Percentiles rank a stretch among this genome's conserved stretches.
These are phyloP conservation scores for Tetrapisispora phaffii DNA, from an alignment of 805 yeast species.

Conservation along the genomic window DNA sequence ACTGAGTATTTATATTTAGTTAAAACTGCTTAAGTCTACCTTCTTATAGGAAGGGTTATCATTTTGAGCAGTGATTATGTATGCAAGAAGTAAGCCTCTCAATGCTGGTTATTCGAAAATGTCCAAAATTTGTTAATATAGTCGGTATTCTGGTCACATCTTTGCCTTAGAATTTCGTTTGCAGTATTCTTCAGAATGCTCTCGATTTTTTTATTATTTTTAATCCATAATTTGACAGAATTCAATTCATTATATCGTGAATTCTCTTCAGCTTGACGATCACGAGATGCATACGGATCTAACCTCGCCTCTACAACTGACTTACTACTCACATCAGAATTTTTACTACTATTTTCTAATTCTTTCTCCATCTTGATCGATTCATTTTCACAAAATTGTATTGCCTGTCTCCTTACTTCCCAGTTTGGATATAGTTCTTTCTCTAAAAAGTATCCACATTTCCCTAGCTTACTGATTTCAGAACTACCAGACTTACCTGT, in stretches of 20 bases:
- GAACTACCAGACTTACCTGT: constrained; percentile 1
- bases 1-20: neutral
- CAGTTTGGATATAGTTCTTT: constrained; percentile 38
- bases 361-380: constrained; percentile 25
- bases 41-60: neutral
- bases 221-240: constrained; percentile 29
- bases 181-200: constrained; percentile 32
- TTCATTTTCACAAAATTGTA: constrained; percentile 35
- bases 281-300: constrained; percentile 44
- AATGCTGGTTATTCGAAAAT: neutral
- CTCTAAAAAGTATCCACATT: constrained; percentile 31
- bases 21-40: too few relatives aligned
- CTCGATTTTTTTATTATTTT: constrained; percentile 36
- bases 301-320: constrained; percentile 26
- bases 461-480: constrained; percentile 2
- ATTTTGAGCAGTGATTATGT: too few relatives aligned
- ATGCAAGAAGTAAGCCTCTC: neutral
- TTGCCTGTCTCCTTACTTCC: constrained; percentile 33
- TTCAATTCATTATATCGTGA: constrained; percentile 23
- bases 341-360: constrained; percentile 15
- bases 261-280: constrained; percentile 26
- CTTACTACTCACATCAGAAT: constrained; percentile 10
- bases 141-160: constrained; percentile 28
- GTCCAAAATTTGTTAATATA: constrained; percentile 18
- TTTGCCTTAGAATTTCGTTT: constrained; percentile 27